Conservation (phyloP, 345 rosid genomes). For the Corchorus capsularis region DNA sequence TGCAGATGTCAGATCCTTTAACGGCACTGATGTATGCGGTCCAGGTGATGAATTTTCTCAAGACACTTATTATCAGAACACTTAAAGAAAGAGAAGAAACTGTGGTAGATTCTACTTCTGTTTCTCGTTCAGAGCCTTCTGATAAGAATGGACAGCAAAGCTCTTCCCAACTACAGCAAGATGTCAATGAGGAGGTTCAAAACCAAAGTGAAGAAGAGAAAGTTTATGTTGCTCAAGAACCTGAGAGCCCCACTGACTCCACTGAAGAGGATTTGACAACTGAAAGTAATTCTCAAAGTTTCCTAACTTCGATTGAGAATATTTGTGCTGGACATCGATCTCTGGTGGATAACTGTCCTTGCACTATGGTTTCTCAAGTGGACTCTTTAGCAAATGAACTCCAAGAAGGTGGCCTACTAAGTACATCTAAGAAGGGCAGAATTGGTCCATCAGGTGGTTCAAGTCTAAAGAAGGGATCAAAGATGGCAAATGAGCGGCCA, state of each 20-base stretch:
- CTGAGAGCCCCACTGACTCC: conserved; percentile 40
- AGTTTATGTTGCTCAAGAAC: conserved; percentile 38
- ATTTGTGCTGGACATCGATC: conserved; percentile 34
- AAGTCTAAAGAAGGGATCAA: conserved; percentile 37
- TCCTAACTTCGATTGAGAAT: conserved; percentile 48
- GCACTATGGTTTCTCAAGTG: conserved; percentile 46
- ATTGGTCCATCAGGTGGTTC: conserved; percentile 29
- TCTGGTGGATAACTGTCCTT: conserved; percentile 37
- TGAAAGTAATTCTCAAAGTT: conserved; percentile 38
- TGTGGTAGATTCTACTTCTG: conserved; percentile 40
- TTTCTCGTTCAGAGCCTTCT: conserved; percentile 50
- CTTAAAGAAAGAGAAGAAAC: conserved; percentile 71
- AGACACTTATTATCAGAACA: conserved; percentile 63
- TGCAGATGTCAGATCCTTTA: conserved; percentile 96
- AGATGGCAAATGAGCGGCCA: conserved; percentile 37
- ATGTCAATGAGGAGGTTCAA: conserved; percentile 33
- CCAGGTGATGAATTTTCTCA: conserved; percentile 95
- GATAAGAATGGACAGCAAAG: conserved; percentile 69
- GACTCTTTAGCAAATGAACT: conserved; percentile 24
- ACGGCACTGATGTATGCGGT: conserved; percentile 97
- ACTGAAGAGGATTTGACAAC: conserved; percentile 37
- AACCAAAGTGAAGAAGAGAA: conserved; percentile 31
- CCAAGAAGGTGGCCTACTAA: conserved; percentile 24
- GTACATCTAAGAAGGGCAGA: conserved; percentile 25
- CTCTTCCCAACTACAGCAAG: conserved; percentile 39